Conservation (phyloP, 441 rosid genomes). For the Manihot esculenta region DNA sequence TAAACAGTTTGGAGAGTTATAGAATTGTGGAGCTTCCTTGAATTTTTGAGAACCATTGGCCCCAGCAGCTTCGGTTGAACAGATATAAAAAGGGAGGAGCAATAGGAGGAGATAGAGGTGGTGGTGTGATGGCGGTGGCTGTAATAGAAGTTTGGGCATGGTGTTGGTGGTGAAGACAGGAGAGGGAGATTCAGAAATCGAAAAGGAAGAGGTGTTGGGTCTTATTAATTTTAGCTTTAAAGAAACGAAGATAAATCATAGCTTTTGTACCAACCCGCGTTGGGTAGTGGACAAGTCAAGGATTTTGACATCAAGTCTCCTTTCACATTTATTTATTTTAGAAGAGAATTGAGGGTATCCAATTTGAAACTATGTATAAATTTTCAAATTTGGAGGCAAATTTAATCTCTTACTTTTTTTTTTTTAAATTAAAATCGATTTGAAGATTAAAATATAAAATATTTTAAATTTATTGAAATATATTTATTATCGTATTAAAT, state of each 20-base stretch:
- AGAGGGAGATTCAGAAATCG: too few relatives aligned
- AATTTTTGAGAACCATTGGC: constrained; percentile 34
- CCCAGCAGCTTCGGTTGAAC: too few relatives aligned
- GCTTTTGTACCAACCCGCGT: constrained; percentile 17
- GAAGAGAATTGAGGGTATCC: too few relatives aligned
- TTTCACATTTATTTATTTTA: background rate
- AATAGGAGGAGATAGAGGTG: constrained; percentile 23
- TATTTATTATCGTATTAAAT: too few relatives aligned
- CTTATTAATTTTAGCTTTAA: background rate
- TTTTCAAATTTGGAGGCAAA: too few relatives aligned
- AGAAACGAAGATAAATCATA: constrained; percentile 5
- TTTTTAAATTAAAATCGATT: too few relatives aligned
- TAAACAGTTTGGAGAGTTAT: constrained; percentile 67
- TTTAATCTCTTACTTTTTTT: too few relatives aligned
- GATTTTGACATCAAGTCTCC: constrained; percentile 14
- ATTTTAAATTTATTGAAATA: too few relatives aligned
- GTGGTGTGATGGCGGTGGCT: background rate
- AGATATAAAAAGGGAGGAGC: too few relatives aligned
- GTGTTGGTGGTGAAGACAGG: background rate
- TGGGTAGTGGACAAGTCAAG: background rate
- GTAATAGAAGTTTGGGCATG: constrained; percentile 24
- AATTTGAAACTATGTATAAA: too few relatives aligned
- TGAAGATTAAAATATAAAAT: too few relatives aligned
- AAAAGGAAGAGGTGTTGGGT: background rate
- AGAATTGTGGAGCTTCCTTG: constrained; percentile 90